A percentile compares a stretch with the other conserved stretches of the same genome.
Evolutionary conservation across 208 protist species (phyloP).

Genomic region (Leishmania guyanensis): DNA sequence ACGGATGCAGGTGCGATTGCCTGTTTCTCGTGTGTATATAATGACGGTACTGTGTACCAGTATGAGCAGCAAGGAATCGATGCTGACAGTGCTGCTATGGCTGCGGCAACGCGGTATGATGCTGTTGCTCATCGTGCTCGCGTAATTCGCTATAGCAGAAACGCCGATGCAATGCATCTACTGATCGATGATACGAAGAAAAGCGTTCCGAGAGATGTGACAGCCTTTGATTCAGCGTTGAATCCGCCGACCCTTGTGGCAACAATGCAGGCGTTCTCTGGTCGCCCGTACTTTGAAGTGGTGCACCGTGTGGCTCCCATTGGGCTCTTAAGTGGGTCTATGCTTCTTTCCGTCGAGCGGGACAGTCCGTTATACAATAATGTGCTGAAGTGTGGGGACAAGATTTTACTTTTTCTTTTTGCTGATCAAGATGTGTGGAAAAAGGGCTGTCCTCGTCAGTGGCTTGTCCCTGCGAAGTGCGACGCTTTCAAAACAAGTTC

Average conservation of each 20-base stretch:
- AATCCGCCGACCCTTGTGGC: not conserved
- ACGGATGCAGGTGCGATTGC: not conserved
- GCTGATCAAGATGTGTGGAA: not conserved
- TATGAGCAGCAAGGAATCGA: not conserved
- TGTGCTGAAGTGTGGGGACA: not conserved
- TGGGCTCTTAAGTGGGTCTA: not conserved
- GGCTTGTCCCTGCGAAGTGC: not conserved
- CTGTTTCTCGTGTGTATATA: not conserved
- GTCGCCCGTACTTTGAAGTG: slow-evolving; percentile 6
- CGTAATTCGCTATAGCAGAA: slow-evolving; percentile 2
- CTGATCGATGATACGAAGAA: not conserved
- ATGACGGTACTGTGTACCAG: not conserved
- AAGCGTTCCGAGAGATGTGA: not conserved
- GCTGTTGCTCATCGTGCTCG: slow-evolving; percentile 1
- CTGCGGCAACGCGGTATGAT: not conserved
- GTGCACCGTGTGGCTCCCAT: not conserved
- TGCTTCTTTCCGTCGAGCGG: not conserved
- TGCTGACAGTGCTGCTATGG: not conserved
- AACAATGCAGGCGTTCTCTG: not conserved
- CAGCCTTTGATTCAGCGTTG: not conserved
- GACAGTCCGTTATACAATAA: slow-evolving; percentile 9
- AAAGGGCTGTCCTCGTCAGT: not conserved
- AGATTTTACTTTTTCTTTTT: not conserved
- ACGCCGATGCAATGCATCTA: slow-evolving; percentile 8
- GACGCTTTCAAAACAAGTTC: not conserved